These are phyloP conservation scores for Trypanosoma congolense DNA, from an alignment of 208 protist genomes.

Conservation along the genomic window DNA sequence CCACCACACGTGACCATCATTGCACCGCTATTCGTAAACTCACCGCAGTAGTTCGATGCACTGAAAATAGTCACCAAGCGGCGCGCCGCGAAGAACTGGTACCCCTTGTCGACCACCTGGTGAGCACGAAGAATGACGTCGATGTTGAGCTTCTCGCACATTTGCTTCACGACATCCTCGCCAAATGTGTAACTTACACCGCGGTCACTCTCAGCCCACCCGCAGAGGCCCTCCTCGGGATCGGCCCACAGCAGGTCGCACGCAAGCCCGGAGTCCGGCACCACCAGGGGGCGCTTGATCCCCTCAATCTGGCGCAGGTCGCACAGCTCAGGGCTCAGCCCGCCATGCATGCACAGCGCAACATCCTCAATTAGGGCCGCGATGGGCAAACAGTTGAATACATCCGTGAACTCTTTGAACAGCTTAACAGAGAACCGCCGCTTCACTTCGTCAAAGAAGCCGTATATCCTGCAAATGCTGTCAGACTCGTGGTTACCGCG, in stretches of 20 bases:
- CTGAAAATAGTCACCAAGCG: conserved; percentile 99
- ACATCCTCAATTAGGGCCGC: conserved; percentile 95
- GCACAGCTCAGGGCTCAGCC: conserved; percentile 95
- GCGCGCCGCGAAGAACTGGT: conserved; percentile 98
- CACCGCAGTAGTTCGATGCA: conserved; percentile 99
- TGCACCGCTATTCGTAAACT: conserved; percentile 99
- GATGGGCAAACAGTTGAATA: conserved; percentile 99
- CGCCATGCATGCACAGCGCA: conserved; percentile 97
- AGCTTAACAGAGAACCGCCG: conserved; percentile 63
- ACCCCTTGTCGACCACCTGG: conserved; percentile 96
- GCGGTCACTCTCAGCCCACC: background rate
- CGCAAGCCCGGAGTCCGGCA: conserved; percentile 83
- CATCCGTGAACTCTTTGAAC: conserved; percentile 51
- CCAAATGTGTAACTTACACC: conserved; percentile 28
- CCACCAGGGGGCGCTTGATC: conserved; percentile 79
- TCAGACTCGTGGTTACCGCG: conserved; percentile 91
- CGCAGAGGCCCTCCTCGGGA: conserved; percentile 37
- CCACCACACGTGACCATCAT: no score
- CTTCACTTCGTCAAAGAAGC: conserved; percentile 91
- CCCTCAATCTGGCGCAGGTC: conserved; percentile 81
- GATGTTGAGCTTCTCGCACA: conserved; percentile 95
- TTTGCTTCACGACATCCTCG: conserved; percentile 91
- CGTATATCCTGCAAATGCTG: conserved; percentile 83
- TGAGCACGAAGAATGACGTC: conserved; percentile 98
- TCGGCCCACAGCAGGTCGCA: conserved; percentile 89